Evolutionary conservation across 2,329 filamentous ascomycete species (phyloP).

Genomic region (Sarocladiaceae sp.): DNA sequence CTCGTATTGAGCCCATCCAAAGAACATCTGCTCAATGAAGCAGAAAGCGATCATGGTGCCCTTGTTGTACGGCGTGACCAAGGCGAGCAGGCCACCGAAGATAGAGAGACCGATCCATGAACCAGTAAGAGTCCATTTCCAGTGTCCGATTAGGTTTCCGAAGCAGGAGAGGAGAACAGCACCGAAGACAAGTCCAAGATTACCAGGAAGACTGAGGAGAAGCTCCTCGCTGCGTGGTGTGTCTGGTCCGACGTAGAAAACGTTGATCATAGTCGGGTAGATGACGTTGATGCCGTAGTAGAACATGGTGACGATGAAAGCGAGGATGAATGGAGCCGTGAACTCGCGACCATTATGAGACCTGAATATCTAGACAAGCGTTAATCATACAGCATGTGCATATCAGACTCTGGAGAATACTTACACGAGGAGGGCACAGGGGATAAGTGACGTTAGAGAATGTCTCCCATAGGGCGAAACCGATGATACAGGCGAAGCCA

Average conservation of each 20-base stretch:
- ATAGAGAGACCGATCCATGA: slow-evolving; percentile 38
- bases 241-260: slow-evolving; percentile 67
- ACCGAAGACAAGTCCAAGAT: slow-evolving; percentile 36
- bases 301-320: slow-evolving; percentile 44
- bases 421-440: slow-evolving; percentile 34
- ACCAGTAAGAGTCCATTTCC: slow-evolving; percentile 38
- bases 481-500: slow-evolving; percentile 26
- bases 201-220: slow-evolving; percentile 49
- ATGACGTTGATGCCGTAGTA: slow-evolving; percentile 41
- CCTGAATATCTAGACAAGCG: too few species aligned
- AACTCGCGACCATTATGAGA: slow-evolving; percentile 37
- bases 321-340: slow-evolving; percentile 36
- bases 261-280: slow-evolving; percentile 41
- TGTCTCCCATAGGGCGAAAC: slow-evolving; percentile 32
- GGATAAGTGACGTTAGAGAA: slow-evolving; percentile 29
- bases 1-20: slow-evolving; percentile 40
- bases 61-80: slow-evolving; percentile 35
- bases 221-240: slow-evolving; percentile 58
- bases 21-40: slow-evolving; percentile 37
- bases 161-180: slow-evolving; percentile 32
- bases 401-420: too few species aligned
- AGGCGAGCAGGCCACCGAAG: slow-evolving; percentile 36
- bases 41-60: slow-evolving; percentile 40
- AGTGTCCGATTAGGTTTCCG: slow-evolving; percentile 35
- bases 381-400: too few species aligned